These are phyloP conservation scores for Daldinia concentrica DNA, from an alignment of 495 filamentous ascomycete species.

Conservation along the genomic window DNA sequence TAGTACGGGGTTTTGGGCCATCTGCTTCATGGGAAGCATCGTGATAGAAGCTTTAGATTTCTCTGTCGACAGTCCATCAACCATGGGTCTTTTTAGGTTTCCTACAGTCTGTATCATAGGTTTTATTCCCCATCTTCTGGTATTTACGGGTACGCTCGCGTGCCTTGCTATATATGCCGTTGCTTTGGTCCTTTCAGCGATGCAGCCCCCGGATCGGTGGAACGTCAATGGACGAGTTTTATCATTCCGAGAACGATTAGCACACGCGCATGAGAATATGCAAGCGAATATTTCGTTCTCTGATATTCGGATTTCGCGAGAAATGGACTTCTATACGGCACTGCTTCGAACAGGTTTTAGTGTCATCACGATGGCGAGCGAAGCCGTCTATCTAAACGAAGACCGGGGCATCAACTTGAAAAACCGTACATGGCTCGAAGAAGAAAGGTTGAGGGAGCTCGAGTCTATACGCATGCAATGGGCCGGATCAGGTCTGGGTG, in stretches of 20 bases:
- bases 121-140: constrained; percentile 90
- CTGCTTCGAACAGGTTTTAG: constrained; percentile 86
- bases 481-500: constrained; percentile 55
- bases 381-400: constrained; percentile 95
- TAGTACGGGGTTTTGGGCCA: constrained; percentile 87
- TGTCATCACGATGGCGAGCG: constrained; percentile 88
- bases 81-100: constrained; percentile 71
- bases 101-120: constrained; percentile 95
- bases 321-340: constrained; percentile 95
- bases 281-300: constrained; percentile 88
- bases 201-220: constrained; percentile 62
- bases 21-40: constrained; percentile 86
- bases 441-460: constrained; percentile 74
- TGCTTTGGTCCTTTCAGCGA: constrained; percentile 77
- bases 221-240: constrained; percentile 41
- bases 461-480: constrained; percentile 65
- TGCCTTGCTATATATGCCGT: constrained; percentile 80
- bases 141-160: constrained; percentile 77
- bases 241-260: constrained; percentile 59
- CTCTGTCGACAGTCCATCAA: constrained; percentile 58
- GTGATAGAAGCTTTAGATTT: constrained; percentile 73
- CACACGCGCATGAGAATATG: constrained; percentile 81
- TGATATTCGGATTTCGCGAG: constrained; percentile 77
- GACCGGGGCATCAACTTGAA: constrained; percentile 77
- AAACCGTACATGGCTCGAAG: constrained; percentile 91